phyloP scores from a whole-genome alignment of 805 yeast species.

The Candida ponderosae region DNA sequence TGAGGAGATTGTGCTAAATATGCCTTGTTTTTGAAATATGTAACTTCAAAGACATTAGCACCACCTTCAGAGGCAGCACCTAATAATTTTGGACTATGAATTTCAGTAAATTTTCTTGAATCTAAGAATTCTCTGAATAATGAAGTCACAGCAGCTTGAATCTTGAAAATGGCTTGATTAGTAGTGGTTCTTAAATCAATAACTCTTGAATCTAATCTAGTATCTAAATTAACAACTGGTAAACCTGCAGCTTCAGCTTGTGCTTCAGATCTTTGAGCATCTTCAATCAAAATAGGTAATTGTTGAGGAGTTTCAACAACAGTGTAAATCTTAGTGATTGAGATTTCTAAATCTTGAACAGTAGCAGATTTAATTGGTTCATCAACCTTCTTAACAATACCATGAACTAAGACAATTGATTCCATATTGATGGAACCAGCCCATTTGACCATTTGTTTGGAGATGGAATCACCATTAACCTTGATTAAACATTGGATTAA shows the following conservation, averaged over 20 bases:
- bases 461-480: slow-evolving; percentile 63
- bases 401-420: slow-evolving; percentile 86
- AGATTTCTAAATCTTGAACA: slow-evolving; percentile 83
- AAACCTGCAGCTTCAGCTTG: slow-evolving; percentile 88
- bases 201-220: slow-evolving; percentile 90
- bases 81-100: slow-evolving; percentile 92
- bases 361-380: slow-evolving; percentile 88
- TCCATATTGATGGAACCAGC: slow-evolving; percentile 79
- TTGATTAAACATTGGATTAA: slow-evolving; percentile 80
- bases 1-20: slow-evolving; percentile 98
- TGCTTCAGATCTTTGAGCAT: slow-evolving; percentile 90
- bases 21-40: slow-evolving; percentile 89
- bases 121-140: slow-evolving; percentile 84
- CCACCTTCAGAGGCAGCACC: slow-evolving; percentile 99
- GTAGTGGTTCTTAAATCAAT: slow-evolving; percentile 95
- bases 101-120: slow-evolving; percentile 68
- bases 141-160: slow-evolving; percentile 82
- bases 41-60: slow-evolving; percentile 88
- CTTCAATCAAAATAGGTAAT: slow-evolving; percentile 92
- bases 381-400: slow-evolving; percentile 73
- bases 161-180: slow-evolving; percentile 93
- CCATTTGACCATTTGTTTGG: slow-evolving; percentile 97
- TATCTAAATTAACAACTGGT: slow-evolving; percentile 93
- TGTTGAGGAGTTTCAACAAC: slow-evolving; percentile 86
- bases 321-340: slow-evolving; percentile 62